These are phyloP conservation scores for Microstegium vimineum DNA, from an alignment of 176 grass and related monocot genomes.

Conservation along the genomic window DNA sequence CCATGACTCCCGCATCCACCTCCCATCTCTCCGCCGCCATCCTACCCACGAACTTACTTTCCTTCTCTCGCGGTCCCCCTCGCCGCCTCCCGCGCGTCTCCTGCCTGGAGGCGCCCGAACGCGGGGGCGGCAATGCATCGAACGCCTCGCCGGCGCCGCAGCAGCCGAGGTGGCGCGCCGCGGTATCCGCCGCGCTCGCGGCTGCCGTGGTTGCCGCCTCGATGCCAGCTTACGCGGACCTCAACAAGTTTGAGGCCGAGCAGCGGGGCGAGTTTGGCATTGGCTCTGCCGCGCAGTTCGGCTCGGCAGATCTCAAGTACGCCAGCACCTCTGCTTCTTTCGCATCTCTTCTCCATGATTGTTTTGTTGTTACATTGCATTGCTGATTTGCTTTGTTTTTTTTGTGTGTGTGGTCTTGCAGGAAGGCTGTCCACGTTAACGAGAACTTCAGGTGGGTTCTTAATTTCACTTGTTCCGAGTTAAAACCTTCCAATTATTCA, in stretches of 20 bases:
- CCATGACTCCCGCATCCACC: conserved; percentile 61
- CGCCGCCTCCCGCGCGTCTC: conserved; percentile 28
- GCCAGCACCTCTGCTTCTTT: neutral
- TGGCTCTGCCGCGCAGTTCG: conserved; percentile 92
- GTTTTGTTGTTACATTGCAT: neutral
- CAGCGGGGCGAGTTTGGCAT: conserved; percentile 87
- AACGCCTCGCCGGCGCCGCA: conserved; percentile 36
- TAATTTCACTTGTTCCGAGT: neutral
- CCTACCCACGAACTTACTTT: neutral
- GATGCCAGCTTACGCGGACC: conserved; percentile 62
- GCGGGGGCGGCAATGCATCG: conserved; percentile 26
- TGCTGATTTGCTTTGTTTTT: conserved; percentile 2
- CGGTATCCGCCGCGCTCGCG: conserved; percentile 67
- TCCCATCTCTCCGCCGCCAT: conserved; percentile 35
- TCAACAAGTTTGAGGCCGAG: conserved; percentile 90
- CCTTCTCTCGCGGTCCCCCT: neutral
- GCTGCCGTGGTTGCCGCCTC: conserved; percentile 36
- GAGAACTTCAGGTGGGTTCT: conserved; percentile 86
- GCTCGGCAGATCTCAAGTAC: conserved; percentile 90
- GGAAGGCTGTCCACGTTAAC: conserved; percentile 78
- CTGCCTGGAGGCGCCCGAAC: conserved; percentile 44
- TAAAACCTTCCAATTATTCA: neutral
- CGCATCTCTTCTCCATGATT: neutral
- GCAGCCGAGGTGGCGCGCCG: conserved; percentile 55
- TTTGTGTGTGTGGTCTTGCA: conserved; percentile 21